phyloP scores from a whole-genome alignment of 2,329 filamentous ascomycete genomes.

The Raffaelea deltoideospora region DNA sequence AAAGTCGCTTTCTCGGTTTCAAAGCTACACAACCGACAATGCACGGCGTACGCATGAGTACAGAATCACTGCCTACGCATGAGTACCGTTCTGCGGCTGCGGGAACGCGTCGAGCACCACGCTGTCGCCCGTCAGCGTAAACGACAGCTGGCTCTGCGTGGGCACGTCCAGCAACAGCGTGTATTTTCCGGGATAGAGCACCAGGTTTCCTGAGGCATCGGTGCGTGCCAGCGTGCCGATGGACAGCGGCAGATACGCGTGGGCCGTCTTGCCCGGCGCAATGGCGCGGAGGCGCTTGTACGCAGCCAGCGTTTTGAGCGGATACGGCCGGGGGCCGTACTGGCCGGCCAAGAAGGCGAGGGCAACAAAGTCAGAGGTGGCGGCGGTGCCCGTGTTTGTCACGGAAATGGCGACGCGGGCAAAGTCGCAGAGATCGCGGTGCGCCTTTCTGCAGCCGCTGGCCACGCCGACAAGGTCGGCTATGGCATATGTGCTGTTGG shows the following conservation, averaged over 20 bases:
- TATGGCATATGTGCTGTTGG: background rate
- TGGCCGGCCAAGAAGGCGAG: slow-evolving; percentile 32
- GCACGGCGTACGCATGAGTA: too few relatives aligned
- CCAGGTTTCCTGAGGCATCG: slow-evolving; percentile 31
- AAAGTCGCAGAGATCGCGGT: slow-evolving; percentile 11
- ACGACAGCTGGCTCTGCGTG: slow-evolving; percentile 22
- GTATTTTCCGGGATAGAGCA: slow-evolving; percentile 39
- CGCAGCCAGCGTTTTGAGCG: slow-evolving; percentile 34
- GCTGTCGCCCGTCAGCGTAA: slow-evolving; percentile 29
- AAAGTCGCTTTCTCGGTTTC: too few relatives aligned
- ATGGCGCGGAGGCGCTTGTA: slow-evolving; percentile 30
- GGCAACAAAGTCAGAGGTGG: slow-evolving; percentile 34
- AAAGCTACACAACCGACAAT: too few relatives aligned
- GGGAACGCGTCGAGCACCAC: slow-evolving; percentile 20
- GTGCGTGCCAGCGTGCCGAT: slow-evolving; percentile 33
- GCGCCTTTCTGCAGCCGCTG: slow-evolving; percentile 20
- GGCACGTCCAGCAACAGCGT: slow-evolving; percentile 28
- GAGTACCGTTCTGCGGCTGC: slow-evolving; percentile 4
- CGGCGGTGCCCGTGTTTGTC: slow-evolving; percentile 27
- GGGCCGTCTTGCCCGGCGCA: slow-evolving; percentile 15
- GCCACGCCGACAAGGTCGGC: slow-evolving; percentile 4
- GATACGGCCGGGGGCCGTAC: slow-evolving; percentile 31
- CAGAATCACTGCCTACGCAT: too few relatives aligned
- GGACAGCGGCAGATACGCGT: slow-evolving; percentile 23
- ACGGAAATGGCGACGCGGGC: slow-evolving; percentile 16